A percentile compares a stretch with the other conserved stretches of the same genome.
These are phyloP conservation scores for Amanita phalloides DNA, from an alignment of 768 basidiomycete genomes.

Conservation along the genomic window DNA sequence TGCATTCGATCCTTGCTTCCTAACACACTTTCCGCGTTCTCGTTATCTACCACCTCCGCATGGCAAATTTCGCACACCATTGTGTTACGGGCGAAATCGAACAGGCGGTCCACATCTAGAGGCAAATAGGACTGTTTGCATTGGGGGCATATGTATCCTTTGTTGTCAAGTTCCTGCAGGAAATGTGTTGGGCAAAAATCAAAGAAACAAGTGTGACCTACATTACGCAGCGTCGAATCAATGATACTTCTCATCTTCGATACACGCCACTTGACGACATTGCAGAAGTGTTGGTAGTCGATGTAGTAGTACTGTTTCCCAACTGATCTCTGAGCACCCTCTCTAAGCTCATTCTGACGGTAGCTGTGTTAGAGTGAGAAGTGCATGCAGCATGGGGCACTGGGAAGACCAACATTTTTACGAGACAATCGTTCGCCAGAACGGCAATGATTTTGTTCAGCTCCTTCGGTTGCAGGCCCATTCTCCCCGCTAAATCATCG, in stretches of 20 bases:
- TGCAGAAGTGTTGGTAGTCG: slow-evolving; percentile 90
- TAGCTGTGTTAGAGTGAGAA: slow-evolving; percentile 35
- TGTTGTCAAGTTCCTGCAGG: slow-evolving; percentile 86
- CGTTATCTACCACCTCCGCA: slow-evolving; percentile 83
- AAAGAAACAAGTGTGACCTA: slow-evolving; percentile 23
- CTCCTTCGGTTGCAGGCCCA: slow-evolving; percentile 86
- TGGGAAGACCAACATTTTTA: slow-evolving; percentile 51
- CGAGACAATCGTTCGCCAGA: slow-evolving; percentile 65
- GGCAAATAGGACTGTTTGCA: slow-evolving; percentile 80
- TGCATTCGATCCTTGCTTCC: slow-evolving; percentile 95
- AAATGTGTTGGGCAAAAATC: neutral
- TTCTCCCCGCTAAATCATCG: slow-evolving; percentile 84
- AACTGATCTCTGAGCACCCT: slow-evolving; percentile 78
- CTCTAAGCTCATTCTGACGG: slow-evolving; percentile 86
- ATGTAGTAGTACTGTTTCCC: slow-evolving; percentile 94
- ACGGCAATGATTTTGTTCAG: slow-evolving; percentile 83
- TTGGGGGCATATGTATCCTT: slow-evolving; percentile 93
- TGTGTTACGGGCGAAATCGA: slow-evolving; percentile 54
- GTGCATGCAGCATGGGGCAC: neutral
- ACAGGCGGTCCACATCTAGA: slow-evolving; percentile 75
- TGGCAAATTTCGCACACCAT: slow-evolving; percentile 86
- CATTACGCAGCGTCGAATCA: slow-evolving; percentile 84
- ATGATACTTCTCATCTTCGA: slow-evolving; percentile 87
- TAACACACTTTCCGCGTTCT: slow-evolving; percentile 74
- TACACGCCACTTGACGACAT: slow-evolving; percentile 96